Conservation (phyloP, 148 eudicot genomes). For the Agrostemma githago region DNA sequence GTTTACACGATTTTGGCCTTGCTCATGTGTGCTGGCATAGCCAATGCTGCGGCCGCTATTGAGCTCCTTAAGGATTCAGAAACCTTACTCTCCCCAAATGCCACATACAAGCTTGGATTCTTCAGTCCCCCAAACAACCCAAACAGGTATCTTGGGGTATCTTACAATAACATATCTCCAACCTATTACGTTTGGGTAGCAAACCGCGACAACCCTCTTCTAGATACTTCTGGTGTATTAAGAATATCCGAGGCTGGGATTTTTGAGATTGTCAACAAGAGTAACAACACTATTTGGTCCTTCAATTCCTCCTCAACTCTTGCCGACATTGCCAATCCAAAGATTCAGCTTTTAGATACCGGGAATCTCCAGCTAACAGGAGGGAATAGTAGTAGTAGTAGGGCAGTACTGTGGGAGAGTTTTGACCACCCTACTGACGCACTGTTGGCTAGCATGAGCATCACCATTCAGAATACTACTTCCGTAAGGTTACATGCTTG, state of each 20-base stretch:
- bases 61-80: conserved; percentile 23
- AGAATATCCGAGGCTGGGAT: conserved; percentile 24
- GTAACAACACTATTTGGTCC: conserved; percentile 28
- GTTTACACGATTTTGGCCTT: background rate
- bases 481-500: conserved; percentile 14
- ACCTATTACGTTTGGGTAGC: conserved; percentile 34
- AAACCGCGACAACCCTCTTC: conserved; percentile 27
- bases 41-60: background rate
- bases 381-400: background rate
- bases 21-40: background rate
- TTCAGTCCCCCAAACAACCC: conserved; percentile 29
- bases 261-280: conserved; percentile 21
- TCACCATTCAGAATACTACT: background rate
- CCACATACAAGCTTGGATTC: conserved; percentile 25
- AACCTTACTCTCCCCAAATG: conserved; percentile 20
- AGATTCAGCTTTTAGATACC: conserved; percentile 22
- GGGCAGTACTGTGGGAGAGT: background rate
- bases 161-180: conserved; percentile 11
- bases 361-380: conserved; percentile 9
- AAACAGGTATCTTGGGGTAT: conserved; percentile 35
- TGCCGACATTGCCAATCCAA: background rate
- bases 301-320: conserved; percentile 17
- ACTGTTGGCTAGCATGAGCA: conserved; percentile 29
- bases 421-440: conserved; percentile 28
- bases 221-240: conserved; percentile 30